Conservation (phyloP, 2,329 filamentous ascomycete species). For the Fusarium xyrophilum region DNA sequence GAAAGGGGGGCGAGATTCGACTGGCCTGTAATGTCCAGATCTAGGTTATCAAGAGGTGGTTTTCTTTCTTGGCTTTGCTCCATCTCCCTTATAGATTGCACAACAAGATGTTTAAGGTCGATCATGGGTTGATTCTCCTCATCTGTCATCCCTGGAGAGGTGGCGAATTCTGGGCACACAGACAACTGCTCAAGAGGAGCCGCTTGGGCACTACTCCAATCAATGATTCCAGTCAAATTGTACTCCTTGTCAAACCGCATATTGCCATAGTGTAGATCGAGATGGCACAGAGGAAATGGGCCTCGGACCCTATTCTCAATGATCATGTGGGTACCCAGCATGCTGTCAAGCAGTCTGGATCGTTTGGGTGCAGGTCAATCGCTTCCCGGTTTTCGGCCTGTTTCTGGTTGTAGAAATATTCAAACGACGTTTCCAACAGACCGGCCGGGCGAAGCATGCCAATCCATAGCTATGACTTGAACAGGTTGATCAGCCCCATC, state of each 20-base stretch:
- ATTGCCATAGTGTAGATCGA: constrained; percentile 49
- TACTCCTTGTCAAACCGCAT: constrained; percentile 52
- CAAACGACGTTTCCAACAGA: background rate
- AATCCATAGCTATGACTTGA: background rate
- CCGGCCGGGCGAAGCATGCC: rapidly evolving
- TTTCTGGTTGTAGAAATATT: background rate
- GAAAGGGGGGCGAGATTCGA: constrained; percentile 27
- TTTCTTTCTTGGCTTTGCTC: constrained; percentile 10
- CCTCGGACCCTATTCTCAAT: constrained; percentile 43
- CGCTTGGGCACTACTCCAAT: constrained; percentile 47
- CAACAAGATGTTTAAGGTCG: constrained; percentile 27
- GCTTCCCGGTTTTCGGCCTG: background rate
- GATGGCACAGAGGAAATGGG: constrained; percentile 47
- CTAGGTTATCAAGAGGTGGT: constrained; percentile 14
- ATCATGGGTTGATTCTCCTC: constrained; percentile 36
- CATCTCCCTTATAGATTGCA: constrained; percentile 20
- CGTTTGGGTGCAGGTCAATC: background rate
- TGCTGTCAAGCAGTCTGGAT: background rate
- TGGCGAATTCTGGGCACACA: constrained; percentile 45
- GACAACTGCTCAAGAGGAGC: constrained; percentile 47
- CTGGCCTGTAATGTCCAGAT: background rate
- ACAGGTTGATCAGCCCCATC: background rate
- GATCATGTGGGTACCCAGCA: constrained; percentile 45
- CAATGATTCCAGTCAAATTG: constrained; percentile 47
- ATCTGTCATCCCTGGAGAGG: constrained; percentile 40